Conservation (phyloP, 306 rosid species). For the Corylus americana region DNA sequence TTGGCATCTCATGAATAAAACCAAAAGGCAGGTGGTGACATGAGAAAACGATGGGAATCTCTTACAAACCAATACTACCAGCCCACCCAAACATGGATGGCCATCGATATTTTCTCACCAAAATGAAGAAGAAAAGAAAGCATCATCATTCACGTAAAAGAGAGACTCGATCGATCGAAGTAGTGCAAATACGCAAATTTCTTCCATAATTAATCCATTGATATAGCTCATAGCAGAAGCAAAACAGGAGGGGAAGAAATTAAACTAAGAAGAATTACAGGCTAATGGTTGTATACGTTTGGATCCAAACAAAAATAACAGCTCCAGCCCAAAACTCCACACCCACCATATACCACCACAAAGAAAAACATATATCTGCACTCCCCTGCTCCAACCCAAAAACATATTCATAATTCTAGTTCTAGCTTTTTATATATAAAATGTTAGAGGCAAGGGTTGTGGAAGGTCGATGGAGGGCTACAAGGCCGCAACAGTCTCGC, state of each 20-base stretch:
- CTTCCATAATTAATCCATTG: background rate
- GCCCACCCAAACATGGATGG: constrained; percentile 1
- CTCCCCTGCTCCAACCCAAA: background rate
- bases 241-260: background rate
- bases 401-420: constrained; percentile 1
- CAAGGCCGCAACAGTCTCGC: constrained; percentile 58
- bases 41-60: background rate
- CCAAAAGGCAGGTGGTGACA: background rate
- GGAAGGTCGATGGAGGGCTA: constrained; percentile 10
- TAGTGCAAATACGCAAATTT: constrained; percentile 17
- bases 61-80: constrained; percentile 13
- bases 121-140: background rate
- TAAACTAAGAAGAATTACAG: constrained; percentile 11
- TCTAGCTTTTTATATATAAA: background rate
- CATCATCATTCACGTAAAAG: background rate
- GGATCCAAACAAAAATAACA: constrained; percentile 9
- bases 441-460: background rate
- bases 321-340: constrained; percentile 3
- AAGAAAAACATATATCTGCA: background rate
- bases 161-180: background rate
- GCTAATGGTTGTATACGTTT: background rate
- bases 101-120: constrained; percentile 17
- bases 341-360: background rate
- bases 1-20: constrained; percentile 6
- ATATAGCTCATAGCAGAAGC: background rate